phyloP scores from a whole-genome alignment of 495 filamentous ascomycete genomes.

The Pseudomonodictys pantanalensis region DNA sequence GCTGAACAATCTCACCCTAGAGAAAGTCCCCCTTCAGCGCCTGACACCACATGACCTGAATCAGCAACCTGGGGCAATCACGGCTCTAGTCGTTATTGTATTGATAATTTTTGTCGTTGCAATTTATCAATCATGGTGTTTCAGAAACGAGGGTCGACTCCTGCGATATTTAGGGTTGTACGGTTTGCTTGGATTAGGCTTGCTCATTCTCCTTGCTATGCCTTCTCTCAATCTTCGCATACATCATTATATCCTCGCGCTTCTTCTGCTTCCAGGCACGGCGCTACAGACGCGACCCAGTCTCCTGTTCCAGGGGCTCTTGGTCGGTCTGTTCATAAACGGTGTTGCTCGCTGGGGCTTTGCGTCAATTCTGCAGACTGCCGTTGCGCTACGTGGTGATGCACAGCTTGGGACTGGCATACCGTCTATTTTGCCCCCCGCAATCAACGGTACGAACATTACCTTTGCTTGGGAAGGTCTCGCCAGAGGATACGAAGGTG shows the following conservation, averaged over 20 bases:
- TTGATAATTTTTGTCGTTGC: conserved; percentile 39
- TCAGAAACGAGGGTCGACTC: conserved; percentile 43
- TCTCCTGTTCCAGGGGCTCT: conserved; percentile 76
- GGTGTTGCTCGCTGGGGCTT: conserved; percentile 92
- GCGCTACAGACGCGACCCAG: conserved; percentile 74
- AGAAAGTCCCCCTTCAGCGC: conserved; percentile 43
- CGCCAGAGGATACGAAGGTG: conserved; percentile 58
- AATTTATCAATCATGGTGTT: conserved; percentile 41
- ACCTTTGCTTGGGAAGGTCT: conserved; percentile 55
- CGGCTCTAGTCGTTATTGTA: conserved; percentile 40
- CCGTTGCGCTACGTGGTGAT: conserved; percentile 64
- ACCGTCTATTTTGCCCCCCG: conserved; percentile 54
- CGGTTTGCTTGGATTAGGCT: conserved; percentile 41
- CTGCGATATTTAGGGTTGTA: conserved; percentile 56
- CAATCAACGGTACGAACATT: conserved; percentile 45
- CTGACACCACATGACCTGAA: conserved; percentile 43
- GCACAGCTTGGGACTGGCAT: conserved; percentile 64
- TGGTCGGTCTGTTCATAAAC: conserved; percentile 87
- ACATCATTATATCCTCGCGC: conserved; percentile 90
- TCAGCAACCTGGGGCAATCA: conserved; percentile 43
- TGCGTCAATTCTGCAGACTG: conserved; percentile 82
- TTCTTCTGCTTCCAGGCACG: conserved; percentile 77
- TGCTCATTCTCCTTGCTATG: conserved; percentile 59
- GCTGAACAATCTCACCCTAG: conserved; percentile 44
- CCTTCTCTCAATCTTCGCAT: conserved; percentile 78